Conservation (phyloP, 805 yeast species). For the Candida hispaniensis region DNA sequence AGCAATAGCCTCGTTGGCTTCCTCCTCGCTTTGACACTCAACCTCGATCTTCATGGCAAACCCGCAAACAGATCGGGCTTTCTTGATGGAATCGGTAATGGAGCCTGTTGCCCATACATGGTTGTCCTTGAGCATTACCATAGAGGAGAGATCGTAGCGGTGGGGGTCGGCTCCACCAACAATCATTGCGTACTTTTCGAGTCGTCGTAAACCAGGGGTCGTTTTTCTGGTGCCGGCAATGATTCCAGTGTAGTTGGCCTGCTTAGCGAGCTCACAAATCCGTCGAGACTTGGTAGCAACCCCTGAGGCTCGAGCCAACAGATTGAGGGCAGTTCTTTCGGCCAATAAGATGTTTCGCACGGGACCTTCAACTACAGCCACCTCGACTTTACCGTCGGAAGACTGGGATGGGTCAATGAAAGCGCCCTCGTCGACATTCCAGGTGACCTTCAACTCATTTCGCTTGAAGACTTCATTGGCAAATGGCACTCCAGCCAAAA, state of each 20-base stretch:
- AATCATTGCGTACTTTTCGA: conserved; percentile 89
- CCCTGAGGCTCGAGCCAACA: conserved; percentile 76
- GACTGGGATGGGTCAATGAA: conserved; percentile 41
- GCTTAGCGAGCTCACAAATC: conserved; percentile 50
- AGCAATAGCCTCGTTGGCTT: conserved; percentile 82
- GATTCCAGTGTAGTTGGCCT: conserved; percentile 62
- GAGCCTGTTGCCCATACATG: conserved; percentile 91
- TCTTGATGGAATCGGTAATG: conserved; percentile 67
- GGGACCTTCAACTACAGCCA: conserved; percentile 71
- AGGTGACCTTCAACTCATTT: conserved; percentile 57
- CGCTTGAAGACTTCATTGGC: conserved; percentile 75
- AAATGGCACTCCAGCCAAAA: conserved; percentile 79
- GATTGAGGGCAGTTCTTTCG: conserved; percentile 76
- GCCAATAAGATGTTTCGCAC: conserved; percentile 70
- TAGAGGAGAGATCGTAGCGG: conserved; percentile 78
- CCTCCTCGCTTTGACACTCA: conserved; percentile 74
- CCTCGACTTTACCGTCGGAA: conserved; percentile 51
- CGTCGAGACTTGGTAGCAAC: conserved; percentile 64
- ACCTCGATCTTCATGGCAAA: conserved; percentile 87
- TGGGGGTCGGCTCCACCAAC: conserved; percentile 94
- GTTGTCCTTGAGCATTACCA: conserved; percentile 95
- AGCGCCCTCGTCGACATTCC: conserved; percentile 67
- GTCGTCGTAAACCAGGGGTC: conserved; percentile 84
- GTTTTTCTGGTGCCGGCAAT: conserved; percentile 96
- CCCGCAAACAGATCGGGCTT: conserved; percentile 75